Base-by-base conservation (phyloP, 306 rosid species). In the Lotus japonicus region DNA sequence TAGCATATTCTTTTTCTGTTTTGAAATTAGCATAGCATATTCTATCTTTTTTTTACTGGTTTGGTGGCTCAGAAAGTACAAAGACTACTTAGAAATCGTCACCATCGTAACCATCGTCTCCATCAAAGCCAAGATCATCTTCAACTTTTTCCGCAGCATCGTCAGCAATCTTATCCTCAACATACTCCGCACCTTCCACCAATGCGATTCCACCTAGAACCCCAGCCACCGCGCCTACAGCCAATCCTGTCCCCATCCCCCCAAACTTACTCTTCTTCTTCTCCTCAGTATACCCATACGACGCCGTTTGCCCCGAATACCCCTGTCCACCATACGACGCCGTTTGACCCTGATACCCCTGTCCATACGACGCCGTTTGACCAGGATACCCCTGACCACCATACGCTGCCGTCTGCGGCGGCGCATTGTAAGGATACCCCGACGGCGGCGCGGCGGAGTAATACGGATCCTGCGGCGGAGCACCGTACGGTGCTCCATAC, bases 211-310 rank as follows among this genome's bases (percentile, higher is more conserved):
- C 98, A 42, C 96, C 98, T 2, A 92, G 38, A 0, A 8, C 78
- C 1, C 96, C 98, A 3, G 82, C 96, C 0, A 75, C 86, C 4
- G 98, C 96, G 0, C 98, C 98, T 77, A 92, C 88, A 44, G 98
- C 98, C 84, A 92, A 60, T 74, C 98, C 95, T 3, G 96, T 83
- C 51, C 98, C 98, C 96, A 92, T 87, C 4, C 96, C 92, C 0
- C 90, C 97, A 60, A 77, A 92, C 79, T 89, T 85, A 17, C 91
- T 86, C 77, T 84, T 88, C 85, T 89, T 86, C 65, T 87, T 80
- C 82, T 86, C 84, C 68, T 58, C 68, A 5, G 5, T 7, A 31
- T 31, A n/a, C 33, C 74, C 26, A 48, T 31, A 31, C 71, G 71
- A 70, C 0, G 64, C 2, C 23, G 55, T 64, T 23, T 62, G 58